Percentiles rank a stretch among this genome's conserved stretches.
These are phyloP conservation scores for Starmerella gropengiesseri DNA, from an alignment of 805 yeast genomes.

Conservation along the genomic window DNA sequence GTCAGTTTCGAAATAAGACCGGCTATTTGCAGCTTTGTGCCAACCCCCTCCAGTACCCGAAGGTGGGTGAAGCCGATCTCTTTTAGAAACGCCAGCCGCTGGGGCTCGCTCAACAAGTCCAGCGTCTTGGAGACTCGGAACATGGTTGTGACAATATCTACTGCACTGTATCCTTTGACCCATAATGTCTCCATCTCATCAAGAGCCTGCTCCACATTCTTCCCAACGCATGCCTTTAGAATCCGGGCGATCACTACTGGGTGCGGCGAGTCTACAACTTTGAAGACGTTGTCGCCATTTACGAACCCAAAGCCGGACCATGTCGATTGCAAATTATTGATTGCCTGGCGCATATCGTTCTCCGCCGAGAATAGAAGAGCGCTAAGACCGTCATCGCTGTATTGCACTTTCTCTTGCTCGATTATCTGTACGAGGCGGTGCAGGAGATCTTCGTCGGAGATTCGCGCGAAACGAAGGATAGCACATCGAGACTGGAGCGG, in stretches of 20 bases:
- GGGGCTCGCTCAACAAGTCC: constrained; percentile 54
- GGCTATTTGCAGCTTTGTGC: constrained; percentile 73
- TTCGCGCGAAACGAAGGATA: constrained; percentile 68
- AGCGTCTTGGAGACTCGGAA: constrained; percentile 78
- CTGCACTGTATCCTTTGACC: constrained; percentile 85
- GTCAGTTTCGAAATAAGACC: constrained; percentile 59
- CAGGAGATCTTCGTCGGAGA: constrained; percentile 77
- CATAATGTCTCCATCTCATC: constrained; percentile 58
- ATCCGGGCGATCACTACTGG: constrained; percentile 72
- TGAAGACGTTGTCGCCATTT: constrained; percentile 85
- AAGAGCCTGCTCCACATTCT: constrained; percentile 55
- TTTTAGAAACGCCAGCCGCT: constrained; percentile 63
- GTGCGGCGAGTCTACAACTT: constrained; percentile 92
- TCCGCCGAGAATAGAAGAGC: constrained; percentile 92
- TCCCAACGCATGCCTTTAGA: constrained; percentile 36
- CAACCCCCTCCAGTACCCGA: constrained; percentile 88
- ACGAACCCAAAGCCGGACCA: constrained; percentile 88
- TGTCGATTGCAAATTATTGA: constrained; percentile 86
- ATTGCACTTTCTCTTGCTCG: constrained; percentile 58
- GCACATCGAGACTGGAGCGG: constrained; percentile 97
- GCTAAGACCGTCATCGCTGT: constrained; percentile 79
- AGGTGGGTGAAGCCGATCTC: constrained; percentile 87
- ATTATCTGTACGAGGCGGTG: constrained; percentile 62
- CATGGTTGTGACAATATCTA: constrained; percentile 82
- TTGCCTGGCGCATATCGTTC: constrained; percentile 98